Evolutionary conservation across 73 alveolate species (phyloP).

Genomic region (Paraurostyla sp.): DNA sequence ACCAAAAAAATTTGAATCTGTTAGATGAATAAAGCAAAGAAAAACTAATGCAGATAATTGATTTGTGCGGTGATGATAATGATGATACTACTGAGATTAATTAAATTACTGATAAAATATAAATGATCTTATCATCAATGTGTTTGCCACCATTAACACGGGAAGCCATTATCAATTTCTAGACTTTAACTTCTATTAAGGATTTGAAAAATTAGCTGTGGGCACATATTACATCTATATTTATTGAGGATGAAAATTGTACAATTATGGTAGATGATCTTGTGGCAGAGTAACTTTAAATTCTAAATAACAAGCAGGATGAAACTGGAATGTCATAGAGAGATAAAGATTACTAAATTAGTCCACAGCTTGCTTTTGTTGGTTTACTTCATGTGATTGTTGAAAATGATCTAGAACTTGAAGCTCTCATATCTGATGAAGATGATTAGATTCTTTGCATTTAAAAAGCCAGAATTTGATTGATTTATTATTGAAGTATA

Average conservation of each 20-base stretch:
- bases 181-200: not conserved
- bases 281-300: not conserved
- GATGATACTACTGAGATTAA: not conserved
- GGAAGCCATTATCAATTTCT: not conserved
- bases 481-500: too few species aligned
- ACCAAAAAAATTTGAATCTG: too few species aligned
- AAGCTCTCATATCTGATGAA: too few species aligned
- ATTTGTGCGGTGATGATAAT: not conserved
- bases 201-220: not conserved
- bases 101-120: not conserved
- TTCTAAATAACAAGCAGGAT: too few species aligned
- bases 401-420: not conserved
- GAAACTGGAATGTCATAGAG: too few species aligned
- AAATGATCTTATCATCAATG: not conserved
- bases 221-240: constrained; percentile 5
- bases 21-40: too few species aligned
- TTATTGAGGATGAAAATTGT: not conserved
- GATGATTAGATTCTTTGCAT: too few species aligned
- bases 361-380: constrained; percentile 8
- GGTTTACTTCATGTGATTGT: constrained; percentile 32
- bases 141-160: not conserved
- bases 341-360: not conserved
- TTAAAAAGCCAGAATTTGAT: too few species aligned
- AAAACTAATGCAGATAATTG: too few species aligned
- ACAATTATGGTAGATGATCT: not conserved